phyloP scores from a whole-genome alignment of 495 filamentous ascomycete species.

The Penicillium daleae region DNA sequence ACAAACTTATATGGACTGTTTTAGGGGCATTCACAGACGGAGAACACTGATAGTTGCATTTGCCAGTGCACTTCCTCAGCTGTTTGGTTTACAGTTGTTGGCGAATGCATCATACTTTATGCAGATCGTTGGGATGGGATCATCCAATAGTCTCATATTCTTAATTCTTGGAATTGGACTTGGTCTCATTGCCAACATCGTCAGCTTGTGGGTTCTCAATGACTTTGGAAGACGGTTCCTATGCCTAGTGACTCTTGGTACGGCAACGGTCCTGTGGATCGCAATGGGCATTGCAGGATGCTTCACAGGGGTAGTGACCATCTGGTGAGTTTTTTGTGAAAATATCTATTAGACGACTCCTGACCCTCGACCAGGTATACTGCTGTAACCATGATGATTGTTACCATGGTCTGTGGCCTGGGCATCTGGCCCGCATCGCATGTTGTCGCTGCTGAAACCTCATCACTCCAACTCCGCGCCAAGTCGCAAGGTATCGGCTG shows the following conservation, averaged over 20 bases:
- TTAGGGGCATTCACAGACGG: slow-evolving; percentile 45
- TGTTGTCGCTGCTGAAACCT: slow-evolving; percentile 38
- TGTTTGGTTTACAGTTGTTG: slow-evolving; percentile 40
- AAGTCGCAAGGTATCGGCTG: slow-evolving; percentile 43
- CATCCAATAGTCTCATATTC: slow-evolving; percentile 34
- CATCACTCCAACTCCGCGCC: slow-evolving; percentile 36
- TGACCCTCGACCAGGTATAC: slow-evolving; percentile 32
- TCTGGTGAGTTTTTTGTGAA: slow-evolving; percentile 28
- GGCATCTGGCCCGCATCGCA: slow-evolving; percentile 43
- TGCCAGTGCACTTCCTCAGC: slow-evolving; percentile 32
- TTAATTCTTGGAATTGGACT: slow-evolving; percentile 37
- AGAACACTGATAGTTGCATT: slow-evolving; percentile 54
- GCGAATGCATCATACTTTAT: slow-evolving; percentile 40
- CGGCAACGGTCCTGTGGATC: slow-evolving; percentile 32
- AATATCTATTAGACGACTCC: neutral
- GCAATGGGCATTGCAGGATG: slow-evolving; percentile 41
- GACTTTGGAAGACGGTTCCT: slow-evolving; percentile 34
- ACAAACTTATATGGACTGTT: slow-evolving; percentile 47
- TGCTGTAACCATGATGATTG: slow-evolving; percentile 31
- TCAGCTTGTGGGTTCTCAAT: slow-evolving; percentile 34
- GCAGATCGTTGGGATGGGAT: slow-evolving; percentile 39
- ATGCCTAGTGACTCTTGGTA: slow-evolving; percentile 19
- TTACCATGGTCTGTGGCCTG: slow-evolving; percentile 32
- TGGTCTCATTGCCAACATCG: slow-evolving; percentile 36
- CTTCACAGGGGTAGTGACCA: slow-evolving; percentile 30